Conservation (phyloP, 1,139 yeast species). For the Pneumocystis carinii region DNA sequence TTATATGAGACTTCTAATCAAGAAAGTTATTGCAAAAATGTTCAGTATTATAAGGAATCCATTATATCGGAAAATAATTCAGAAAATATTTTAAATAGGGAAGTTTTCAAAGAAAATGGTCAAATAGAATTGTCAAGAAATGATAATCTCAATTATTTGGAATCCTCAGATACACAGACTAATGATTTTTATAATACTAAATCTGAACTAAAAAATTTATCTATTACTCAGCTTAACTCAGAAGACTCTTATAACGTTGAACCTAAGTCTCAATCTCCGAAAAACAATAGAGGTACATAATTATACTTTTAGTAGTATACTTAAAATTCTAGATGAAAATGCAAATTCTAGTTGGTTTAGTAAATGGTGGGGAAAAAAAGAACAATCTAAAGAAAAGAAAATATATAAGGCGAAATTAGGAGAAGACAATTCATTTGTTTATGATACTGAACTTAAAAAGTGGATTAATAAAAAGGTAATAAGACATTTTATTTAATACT, state of each 20-base stretch:
- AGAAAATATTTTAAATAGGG: not conserved
- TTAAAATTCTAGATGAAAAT: conserved; percentile 11
- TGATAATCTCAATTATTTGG: not conserved
- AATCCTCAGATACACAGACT: not conserved
- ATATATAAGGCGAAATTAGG: conserved; percentile 80
- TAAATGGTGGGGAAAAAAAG: conserved; percentile 23
- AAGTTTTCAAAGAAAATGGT: not conserved
- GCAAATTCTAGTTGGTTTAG: conserved; percentile 34
- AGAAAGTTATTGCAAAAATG: not conserved
- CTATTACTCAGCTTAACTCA: not conserved
- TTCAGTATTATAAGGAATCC: not conserved
- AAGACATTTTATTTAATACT: not conserved
- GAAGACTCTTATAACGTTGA: not conserved
- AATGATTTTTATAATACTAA: not conserved
- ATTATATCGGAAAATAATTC: not conserved
- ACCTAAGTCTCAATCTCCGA: not conserved
- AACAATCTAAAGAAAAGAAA: conserved; percentile 27
- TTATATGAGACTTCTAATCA: not conserved
- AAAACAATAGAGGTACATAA: conserved; percentile 5
- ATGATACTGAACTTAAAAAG: conserved; percentile 69
- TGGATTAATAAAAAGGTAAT: conserved; percentile 58
- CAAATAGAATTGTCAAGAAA: not conserved
- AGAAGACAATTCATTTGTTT: conserved; percentile 56
- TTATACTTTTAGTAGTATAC: conserved; percentile 9
- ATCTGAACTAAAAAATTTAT: not conserved